Evolutionary conservation across 495 filamentous ascomycete genomes (phyloP).

Genomic region (Acidiella bohemica): DNA sequence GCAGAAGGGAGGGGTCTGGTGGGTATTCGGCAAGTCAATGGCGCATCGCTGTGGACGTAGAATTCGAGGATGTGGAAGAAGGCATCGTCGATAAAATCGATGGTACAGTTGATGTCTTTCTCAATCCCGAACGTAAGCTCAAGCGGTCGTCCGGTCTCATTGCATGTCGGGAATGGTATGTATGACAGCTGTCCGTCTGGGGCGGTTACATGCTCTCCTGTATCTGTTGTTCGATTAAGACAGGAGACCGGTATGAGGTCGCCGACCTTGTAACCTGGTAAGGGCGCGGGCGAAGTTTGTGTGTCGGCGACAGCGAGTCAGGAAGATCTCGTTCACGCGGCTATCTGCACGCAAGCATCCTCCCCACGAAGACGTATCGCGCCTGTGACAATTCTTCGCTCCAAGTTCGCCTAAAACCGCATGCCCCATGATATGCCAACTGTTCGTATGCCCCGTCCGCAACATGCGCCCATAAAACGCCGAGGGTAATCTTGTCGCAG

Average conservation of each 20-base stretch:
- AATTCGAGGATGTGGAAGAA: constrained; percentile 97
- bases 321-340: too few species aligned
- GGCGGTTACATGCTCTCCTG: constrained; percentile 54
- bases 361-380: too few species aligned
- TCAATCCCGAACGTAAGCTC: constrained; percentile 77
- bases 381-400: too few species aligned
- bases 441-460: too few species aligned
- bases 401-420: too few species aligned
- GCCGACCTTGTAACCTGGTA: constrained; percentile 32
- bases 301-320: too few species aligned
- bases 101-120: constrained; percentile 78
- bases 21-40: constrained; percentile 82
- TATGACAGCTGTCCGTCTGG: constrained; percentile 74
- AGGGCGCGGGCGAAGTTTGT: too few species aligned
- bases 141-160: constrained; percentile 72
- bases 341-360: too few species aligned
- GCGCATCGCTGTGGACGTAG: constrained; percentile 94
- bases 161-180: constrained; percentile 82
- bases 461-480: too few species aligned
- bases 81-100: constrained; percentile 67
- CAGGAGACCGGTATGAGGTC: constrained; percentile 48
- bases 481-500: too few species aligned
- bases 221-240: constrained; percentile 48
- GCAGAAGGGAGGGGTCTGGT: constrained; percentile 46
- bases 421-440: too few species aligned